These are phyloP conservation scores for Colletotrichum lindemuthianum DNA, from an alignment of 2,329 filamentous ascomycete genomes.

Conservation along the genomic window DNA sequence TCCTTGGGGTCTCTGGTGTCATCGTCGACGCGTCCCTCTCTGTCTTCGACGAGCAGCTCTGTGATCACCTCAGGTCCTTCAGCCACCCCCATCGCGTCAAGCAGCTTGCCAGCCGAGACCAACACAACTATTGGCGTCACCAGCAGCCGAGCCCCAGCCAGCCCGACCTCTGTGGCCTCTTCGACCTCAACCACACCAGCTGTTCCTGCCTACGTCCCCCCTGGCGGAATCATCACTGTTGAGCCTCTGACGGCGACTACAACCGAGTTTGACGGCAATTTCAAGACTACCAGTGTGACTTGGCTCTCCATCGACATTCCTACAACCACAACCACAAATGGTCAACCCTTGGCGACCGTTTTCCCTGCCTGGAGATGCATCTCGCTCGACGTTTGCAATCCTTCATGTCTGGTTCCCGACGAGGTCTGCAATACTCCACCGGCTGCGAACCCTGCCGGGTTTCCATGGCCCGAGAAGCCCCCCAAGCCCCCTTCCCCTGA, in stretches of 20 bases:
- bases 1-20: rapidly evolving
- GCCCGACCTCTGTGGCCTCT: background rate
- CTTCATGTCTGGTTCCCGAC: constrained; percentile 12
- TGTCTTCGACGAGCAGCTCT: no score
- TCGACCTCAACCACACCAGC: background rate
- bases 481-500: background rate
- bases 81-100: constrained; percentile 16
- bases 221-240: constrained; percentile 13
- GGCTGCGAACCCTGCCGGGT: constrained; percentile 2
- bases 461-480: constrained; percentile 18
- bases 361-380: constrained; percentile 29
- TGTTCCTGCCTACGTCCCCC: background rate
- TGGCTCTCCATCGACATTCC: constrained; percentile 30
- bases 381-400: constrained; percentile 18
- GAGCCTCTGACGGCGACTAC: constrained; percentile 16
- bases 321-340: background rate
- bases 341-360: background rate
- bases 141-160: background rate
- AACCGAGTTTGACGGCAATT: constrained; percentile 6
- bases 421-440: constrained; percentile 5
- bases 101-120: constrained; percentile 16
- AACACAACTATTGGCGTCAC: background rate
- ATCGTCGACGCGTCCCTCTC: background rate
- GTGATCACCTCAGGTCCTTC: no score
- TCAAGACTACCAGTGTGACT: constrained; percentile 20